Conservation (phyloP, 78 protist genomes). For the slime mould (Dictyostelium discoideum) region dicty_2.7 NC_007091.3:2285001-2285500, state of each 20-base stretch:
- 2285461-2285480: slow-evolving; percentile 89
- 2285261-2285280: background rate
- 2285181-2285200: slow-evolving; percentile 85
- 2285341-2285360: background rate
- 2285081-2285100: background rate
- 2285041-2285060: background rate
- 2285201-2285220: slow-evolving; percentile 85
- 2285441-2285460: slow-evolving; percentile 91
- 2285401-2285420: slow-evolving; percentile 94
- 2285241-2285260: slow-evolving; percentile 91
- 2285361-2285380: background rate
- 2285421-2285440: slow-evolving; percentile 95
- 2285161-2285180: background rate
- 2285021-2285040: background rate
- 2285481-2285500: slow-evolving; percentile 76
- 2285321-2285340: background rate
- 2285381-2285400: slow-evolving; percentile 87
- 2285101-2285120: background rate
- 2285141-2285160: background rate
- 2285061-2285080: background rate
- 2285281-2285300: background rate
- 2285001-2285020: slow-evolving; percentile 91
- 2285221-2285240: slow-evolving; percentile 95
- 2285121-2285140: background rate
- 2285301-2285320: too few species aligned